A percentile compares a stretch with the other conserved stretches of the same genome.
Evolutionary conservation across 805 yeast species (phyloP).

Genomic region (Lipomyces chichibuensis): DNA sequence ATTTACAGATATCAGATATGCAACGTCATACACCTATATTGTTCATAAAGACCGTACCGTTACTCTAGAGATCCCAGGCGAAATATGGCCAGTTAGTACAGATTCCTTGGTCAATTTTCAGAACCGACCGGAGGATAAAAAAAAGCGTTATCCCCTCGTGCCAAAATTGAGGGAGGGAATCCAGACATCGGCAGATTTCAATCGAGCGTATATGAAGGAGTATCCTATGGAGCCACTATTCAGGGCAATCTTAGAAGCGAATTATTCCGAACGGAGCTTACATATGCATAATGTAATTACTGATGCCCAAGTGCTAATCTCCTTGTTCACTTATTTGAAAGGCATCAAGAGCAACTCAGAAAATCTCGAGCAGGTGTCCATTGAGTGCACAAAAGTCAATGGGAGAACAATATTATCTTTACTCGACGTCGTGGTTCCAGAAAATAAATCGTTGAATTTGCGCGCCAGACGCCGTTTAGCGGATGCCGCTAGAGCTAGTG

Average conservation of each 20-base stretch:
- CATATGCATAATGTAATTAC: background rate
- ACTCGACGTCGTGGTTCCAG: background rate
- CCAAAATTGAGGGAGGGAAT: slow-evolving; percentile 2
- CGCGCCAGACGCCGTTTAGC: background rate
- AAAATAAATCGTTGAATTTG: background rate
- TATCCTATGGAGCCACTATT: slow-evolving; percentile 2
- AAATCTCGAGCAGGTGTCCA: background rate
- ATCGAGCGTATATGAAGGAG: slow-evolving; percentile 5
- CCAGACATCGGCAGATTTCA: slow-evolving; percentile 1
- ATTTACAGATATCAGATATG: background rate
- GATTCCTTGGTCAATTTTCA: background rate
- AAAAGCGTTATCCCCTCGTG: background rate
- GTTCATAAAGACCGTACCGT: slow-evolving; percentile 1
- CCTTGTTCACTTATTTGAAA: background rate
- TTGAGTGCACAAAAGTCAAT: background rate
- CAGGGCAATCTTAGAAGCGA: slow-evolving; percentile 4
- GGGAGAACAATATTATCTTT: background rate
- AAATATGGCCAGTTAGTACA: background rate
- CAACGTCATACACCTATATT: background rate
- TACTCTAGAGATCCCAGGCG: background rate
- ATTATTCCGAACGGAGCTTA: background rate
- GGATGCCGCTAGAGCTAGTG: background rate
- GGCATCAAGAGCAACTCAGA: background rate
- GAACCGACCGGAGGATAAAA: background rate
- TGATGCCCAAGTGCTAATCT: background rate